These are phyloP conservation scores for Globisporangium ultimum DNA, from an alignment of 352 stramenopile species.

Conservation along the genomic window DNA sequence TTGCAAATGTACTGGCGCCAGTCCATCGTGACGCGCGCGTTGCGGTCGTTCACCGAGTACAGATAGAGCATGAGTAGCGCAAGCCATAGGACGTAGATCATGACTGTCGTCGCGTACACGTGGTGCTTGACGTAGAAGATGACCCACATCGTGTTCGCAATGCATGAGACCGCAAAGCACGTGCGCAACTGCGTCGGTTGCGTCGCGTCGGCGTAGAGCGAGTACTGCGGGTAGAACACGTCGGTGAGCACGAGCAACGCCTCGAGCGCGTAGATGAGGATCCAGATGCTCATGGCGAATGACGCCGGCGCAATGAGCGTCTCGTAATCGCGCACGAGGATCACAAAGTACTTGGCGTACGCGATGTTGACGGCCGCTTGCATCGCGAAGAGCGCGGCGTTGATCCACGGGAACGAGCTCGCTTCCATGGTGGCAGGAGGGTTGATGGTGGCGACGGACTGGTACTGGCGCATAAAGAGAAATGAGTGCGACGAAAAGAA, in stretches of 20 bases:
- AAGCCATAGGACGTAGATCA: slow-evolving; percentile 72
- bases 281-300: slow-evolving; percentile 64
- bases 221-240: slow-evolving; percentile 57
- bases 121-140: slow-evolving; percentile 54
- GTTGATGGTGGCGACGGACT: slow-evolving; percentile 3
- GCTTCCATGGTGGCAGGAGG: slow-evolving; percentile 33
- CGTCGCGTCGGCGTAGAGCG: slow-evolving; percentile 69
- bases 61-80: slow-evolving; percentile 73
- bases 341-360: slow-evolving; percentile 56
- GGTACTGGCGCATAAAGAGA: slow-evolving; percentile 7
- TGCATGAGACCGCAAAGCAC: slow-evolving; percentile 62
- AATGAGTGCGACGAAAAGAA: slow-evolving; percentile 15
- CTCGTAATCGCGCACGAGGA: slow-evolving; percentile 52
- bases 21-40: slow-evolving; percentile 36
- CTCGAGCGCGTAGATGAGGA: slow-evolving; percentile 67
- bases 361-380: slow-evolving; percentile 66
- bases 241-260: slow-evolving; percentile 59
- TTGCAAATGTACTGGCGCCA: slow-evolving; percentile 76
- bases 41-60: slow-evolving; percentile 76
- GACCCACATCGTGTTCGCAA: slow-evolving; percentile 68
- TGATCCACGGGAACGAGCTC: slow-evolving; percentile 50
- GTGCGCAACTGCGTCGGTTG: slow-evolving; percentile 56
- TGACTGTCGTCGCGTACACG: slow-evolving; percentile 46
- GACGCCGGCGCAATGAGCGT: slow-evolving; percentile 66
- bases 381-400: slow-evolving; percentile 52